A percentile compares a stretch with the other conserved stretches of the same genome.
These are phyloP conservation scores for Rhamnella rubrinervis DNA, from an alignment of 331 rosid genomes.

Conservation along the genomic window DNA sequence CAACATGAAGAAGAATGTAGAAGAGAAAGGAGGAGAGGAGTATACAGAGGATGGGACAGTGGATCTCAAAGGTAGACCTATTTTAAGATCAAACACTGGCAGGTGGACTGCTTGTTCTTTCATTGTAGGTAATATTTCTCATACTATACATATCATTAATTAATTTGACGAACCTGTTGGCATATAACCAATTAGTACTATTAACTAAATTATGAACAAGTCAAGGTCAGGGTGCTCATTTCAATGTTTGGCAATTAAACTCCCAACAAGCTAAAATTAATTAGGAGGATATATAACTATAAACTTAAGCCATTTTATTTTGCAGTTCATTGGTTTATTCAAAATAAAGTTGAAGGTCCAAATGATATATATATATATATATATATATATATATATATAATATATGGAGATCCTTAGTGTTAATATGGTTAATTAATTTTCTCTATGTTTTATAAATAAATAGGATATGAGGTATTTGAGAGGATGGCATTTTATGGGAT, in stretches of 20 bases:
- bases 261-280: too few species aligned
- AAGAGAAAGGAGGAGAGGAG: constrained; percentile 18
- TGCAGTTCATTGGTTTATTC: too few species aligned
- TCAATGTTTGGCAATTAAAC: too few species aligned
- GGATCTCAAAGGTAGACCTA: constrained; percentile 31
- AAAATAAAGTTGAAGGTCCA: too few species aligned
- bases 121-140: constrained; percentile 24
- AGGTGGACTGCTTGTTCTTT: constrained; percentile 42
- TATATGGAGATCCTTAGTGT: not conserved
- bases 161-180: not conserved
- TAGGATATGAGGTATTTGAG: constrained; percentile 79
- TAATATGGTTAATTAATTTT: not conserved
- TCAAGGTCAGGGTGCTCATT: too few species aligned
- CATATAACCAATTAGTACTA: too few species aligned
- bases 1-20: not conserved
- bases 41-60: constrained; percentile 39
- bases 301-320: too few species aligned
- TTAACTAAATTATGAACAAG: too few species aligned
- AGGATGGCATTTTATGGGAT: constrained; percentile 94
- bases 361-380: too few species aligned
- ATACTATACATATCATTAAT: not conserved
- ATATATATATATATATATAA: too few species aligned
- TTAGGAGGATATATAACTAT: too few species aligned
- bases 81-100: constrained; percentile 35
- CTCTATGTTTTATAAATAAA: not conserved